Conservation (phyloP, 805 yeast genomes). For the Torulaspora maleeae region DNA sequence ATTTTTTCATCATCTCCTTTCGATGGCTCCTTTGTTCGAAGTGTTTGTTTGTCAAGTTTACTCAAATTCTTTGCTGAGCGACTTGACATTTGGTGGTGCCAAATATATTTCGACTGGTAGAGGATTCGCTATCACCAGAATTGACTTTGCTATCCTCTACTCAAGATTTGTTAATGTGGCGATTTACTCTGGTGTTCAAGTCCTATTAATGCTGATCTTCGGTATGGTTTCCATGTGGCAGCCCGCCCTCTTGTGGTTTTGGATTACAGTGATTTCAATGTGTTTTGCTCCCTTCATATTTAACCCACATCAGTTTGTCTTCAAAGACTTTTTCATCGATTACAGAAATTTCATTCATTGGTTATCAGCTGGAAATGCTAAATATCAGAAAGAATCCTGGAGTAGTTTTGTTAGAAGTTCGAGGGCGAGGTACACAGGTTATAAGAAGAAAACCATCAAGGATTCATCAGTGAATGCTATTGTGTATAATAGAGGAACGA, state of each 20-base stretch:
- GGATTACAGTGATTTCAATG: constrained; percentile 64
- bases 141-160: constrained; percentile 65
- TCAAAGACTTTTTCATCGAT: constrained; percentile 66
- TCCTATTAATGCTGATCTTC: constrained; percentile 66
- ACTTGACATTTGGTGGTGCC: constrained; percentile 88
- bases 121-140: constrained; percentile 84
- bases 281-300: constrained; percentile 67
- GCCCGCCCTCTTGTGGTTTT: constrained; percentile 65
- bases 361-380: constrained; percentile 75
- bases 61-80: constrained; percentile 68
- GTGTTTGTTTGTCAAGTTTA: constrained; percentile 94
- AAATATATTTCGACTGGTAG: constrained; percentile 88
- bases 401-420: constrained; percentile 64
- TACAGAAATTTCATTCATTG: constrained; percentile 62
- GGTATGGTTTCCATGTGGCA: constrained; percentile 81
- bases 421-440: constrained; percentile 89
- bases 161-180: constrained; percentile 73
- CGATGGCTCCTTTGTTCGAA: constrained; percentile 87
- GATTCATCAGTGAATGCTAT: constrained; percentile 61
- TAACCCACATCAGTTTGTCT: constrained; percentile 73
- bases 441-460: constrained; percentile 65
- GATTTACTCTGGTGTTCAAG: constrained; percentile 70
- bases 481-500: constrained; percentile 69
- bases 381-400: constrained; percentile 73
- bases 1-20: constrained; percentile 67